Conservation (phyloP, 495 filamentous ascomycete species). For the Hamigera avellanea region DNA sequence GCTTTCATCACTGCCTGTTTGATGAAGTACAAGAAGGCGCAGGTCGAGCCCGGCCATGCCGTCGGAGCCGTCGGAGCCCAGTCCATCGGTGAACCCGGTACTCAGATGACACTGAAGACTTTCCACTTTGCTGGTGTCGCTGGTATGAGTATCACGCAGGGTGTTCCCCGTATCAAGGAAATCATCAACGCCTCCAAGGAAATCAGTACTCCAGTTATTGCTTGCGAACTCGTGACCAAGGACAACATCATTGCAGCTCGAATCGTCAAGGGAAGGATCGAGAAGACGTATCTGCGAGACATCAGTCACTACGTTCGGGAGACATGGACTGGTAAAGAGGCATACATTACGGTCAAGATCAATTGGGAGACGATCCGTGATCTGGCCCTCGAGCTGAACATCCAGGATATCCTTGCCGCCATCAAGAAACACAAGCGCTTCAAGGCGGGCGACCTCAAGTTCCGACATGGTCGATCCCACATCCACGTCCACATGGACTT, state of each 20-base stretch:
- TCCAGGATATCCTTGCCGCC: conserved; percentile 55
- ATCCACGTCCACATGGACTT: conserved; percentile 48
- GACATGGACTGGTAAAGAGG: conserved; percentile 62
- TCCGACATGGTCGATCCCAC: conserved; percentile 34
- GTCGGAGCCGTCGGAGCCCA: conserved; percentile 97
- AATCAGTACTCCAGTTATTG: conserved; percentile 91
- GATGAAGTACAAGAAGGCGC: conserved; percentile 77
- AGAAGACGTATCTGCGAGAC: conserved; percentile 45
- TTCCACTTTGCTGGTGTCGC: conserved; percentile 99
- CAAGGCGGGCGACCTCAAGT: conserved; percentile 46
- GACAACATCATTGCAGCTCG: conserved; percentile 61
- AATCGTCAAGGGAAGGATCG: conserved; percentile 81
- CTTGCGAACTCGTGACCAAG: conserved; percentile 65
- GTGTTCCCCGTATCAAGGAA: conserved; percentile 99
- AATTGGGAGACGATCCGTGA: conserved; percentile 65
- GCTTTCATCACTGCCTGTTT: conserved; percentile 76
- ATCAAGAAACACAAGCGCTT: conserved; percentile 72
- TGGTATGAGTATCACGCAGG: conserved; percentile 96
- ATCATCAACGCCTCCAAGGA: conserved; percentile 94
- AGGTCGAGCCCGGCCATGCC: conserved; percentile 86
- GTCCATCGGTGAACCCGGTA: conserved; percentile 95
- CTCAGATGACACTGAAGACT: conserved; percentile 98
- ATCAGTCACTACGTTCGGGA: conserved; percentile 71
- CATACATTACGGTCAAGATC: conserved; percentile 62
- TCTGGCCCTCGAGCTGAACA: conserved; percentile 63